These are phyloP conservation scores for Phoma sp. DNA, from an alignment of 2,329 filamentous ascomycete genomes.

Conservation along the genomic window DNA sequence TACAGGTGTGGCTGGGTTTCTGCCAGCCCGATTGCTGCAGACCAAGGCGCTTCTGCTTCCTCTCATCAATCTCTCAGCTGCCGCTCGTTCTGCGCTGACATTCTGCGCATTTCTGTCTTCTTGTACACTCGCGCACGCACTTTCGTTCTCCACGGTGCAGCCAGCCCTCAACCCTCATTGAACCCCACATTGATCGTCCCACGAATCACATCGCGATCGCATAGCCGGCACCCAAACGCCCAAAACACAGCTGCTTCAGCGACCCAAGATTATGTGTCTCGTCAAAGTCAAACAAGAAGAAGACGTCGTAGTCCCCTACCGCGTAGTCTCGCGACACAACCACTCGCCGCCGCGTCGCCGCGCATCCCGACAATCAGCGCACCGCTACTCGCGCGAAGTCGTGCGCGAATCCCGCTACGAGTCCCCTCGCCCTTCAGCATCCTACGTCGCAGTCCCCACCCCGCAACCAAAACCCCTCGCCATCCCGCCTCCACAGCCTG, in stretches of 20 bases:
- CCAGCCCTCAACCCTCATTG: slow-evolving; percentile 16
- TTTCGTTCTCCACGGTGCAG: slow-evolving; percentile 13
- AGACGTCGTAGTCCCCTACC: slow-evolving; percentile 52
- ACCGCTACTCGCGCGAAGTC: slow-evolving; percentile 42
- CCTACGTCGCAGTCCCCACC: slow-evolving; percentile 43
- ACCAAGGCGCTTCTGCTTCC: slow-evolving; percentile 25
- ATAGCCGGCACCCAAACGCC: slow-evolving; percentile 16
- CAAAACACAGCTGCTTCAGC: not conserved
- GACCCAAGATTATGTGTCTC: slow-evolving; percentile 52
- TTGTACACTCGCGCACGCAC: not conserved
- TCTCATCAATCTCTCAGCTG: slow-evolving; percentile 26
- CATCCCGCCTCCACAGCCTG: slow-evolving; percentile 51
- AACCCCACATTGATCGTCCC: slow-evolving; percentile 36
- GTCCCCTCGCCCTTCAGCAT: slow-evolving; percentile 36
- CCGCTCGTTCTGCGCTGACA: slow-evolving; percentile 24
- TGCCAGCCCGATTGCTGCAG: slow-evolving; percentile 30
- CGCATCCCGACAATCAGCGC: slow-evolving; percentile 31
- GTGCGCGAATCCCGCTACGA: slow-evolving; percentile 31
- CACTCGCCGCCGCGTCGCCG: slow-evolving; percentile 43
- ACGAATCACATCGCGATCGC: slow-evolving; percentile 46
- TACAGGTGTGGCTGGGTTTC: slow-evolving; percentile 40
- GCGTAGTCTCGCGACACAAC: slow-evolving; percentile 38
- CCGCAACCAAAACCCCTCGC: slow-evolving; percentile 35
- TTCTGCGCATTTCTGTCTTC: not conserved
- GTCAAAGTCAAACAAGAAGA: slow-evolving; percentile 56